Evolutionary conservation across 2,329 filamentous ascomycete genomes (phyloP).

Genomic region (Paraphoma chrysanthemicola): DNA sequence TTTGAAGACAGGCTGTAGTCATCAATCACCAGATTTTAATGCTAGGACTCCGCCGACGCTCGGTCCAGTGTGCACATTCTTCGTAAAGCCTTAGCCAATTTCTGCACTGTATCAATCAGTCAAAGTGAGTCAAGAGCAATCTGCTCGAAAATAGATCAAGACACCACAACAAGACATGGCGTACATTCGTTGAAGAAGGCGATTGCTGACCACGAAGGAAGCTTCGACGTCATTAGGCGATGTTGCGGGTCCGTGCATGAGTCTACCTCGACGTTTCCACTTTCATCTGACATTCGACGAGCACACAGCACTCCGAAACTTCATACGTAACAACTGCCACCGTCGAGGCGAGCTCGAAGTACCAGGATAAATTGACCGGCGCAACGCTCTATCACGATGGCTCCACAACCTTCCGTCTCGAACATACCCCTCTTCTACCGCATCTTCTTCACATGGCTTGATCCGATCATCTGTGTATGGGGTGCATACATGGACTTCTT

Average conservation of each 20-base stretch:
- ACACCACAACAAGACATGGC: no score
- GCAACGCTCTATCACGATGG: background rate
- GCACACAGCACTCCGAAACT: no score
- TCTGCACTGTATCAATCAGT: no score
- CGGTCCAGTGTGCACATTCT: background rate
- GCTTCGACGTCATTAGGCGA: background rate
- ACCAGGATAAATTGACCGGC: no score
- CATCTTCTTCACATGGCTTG: conserved; percentile 36
- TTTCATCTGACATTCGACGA: no score
- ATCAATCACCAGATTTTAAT: no score
- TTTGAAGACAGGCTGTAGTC: no score
- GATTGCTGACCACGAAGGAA: background rate
- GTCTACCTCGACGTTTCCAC: background rate
- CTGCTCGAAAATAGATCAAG: no score
- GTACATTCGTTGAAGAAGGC: background rate
- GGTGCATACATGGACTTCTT: conserved; percentile 40
- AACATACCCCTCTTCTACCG: conserved; percentile 26
- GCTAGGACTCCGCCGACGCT: background rate
- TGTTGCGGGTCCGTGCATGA: background rate
- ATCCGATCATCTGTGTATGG: conserved; percentile 34
- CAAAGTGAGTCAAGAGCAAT: no score
- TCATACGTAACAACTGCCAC: no score
- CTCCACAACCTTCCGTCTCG: background rate
- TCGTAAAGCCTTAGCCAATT: no score
- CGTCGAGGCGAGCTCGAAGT: no score